Evolutionary conservation across 2,329 filamentous ascomycete genomes (phyloP), one percentile per base, ranked within the genome.

Genomic region (Colletotrichum cuscutae): DNA sequence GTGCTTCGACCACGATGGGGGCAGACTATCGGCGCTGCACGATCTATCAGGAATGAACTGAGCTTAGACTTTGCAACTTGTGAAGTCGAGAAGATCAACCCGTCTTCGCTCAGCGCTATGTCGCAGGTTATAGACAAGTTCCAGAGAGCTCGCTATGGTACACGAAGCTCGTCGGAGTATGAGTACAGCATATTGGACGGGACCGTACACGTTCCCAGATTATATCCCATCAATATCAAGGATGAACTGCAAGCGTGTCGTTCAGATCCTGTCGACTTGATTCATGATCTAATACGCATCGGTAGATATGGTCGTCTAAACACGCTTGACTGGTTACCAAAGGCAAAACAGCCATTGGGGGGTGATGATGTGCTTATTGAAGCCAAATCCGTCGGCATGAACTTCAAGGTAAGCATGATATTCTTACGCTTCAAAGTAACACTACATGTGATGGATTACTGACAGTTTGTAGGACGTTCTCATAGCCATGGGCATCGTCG

Each of bases 351-450:
- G 1, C 9, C 11, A 3, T 52, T 71, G 8, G 24, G n/a, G 0
- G 24, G 28, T 13, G 71, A 65, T 11, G 35, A 73, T 8, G 57
- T 71, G n/a, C 22, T 71, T 22, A 22, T 73, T 9, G 60, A 65
- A 8, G 56, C 61, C 1, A 61, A 56, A 26, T 56, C 66, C 12
- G 61, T 58, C 15, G 71, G 71, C 12, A 65, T 73, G 66, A 73
- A 71, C 35, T 73, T 65, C 35, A 73, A 53, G 65, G 70, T 69
- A 19, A 6, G 58, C 35, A 57, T 13, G 2, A 15, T 8, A 2
- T n/a, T 15, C 12, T 68, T 80, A 32, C 63, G 84, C 69, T 75
- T 82, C 5, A 72, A 82, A 11, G 75, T 78, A 5, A 24, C 1
- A 42, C 13, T 15, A 42, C 5, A 13, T 37, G 35, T 1, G 4